Evolutionary conservation across 768 basidiomycete genomes (phyloP), one percentile per base, ranked within the genome.

Genomic region (Podaxis sp.): DNA sequence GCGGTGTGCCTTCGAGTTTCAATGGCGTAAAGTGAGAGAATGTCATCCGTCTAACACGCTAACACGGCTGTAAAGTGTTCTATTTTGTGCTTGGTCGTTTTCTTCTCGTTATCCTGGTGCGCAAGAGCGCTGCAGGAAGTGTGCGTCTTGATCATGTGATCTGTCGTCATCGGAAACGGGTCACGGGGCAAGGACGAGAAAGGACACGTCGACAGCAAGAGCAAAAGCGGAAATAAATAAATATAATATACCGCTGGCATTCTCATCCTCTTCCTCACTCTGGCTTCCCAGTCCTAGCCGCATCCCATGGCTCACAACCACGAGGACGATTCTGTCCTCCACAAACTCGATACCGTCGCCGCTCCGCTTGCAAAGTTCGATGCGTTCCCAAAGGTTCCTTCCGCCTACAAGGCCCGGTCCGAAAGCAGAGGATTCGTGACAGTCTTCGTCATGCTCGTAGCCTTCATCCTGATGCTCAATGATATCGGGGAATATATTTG

Each of bases 401-500:
- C 89, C 22, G 85, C 90, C 0, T 96, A 94, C 83, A 91, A 89
- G 72, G 72, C 87, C 29, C 86, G 89, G 60, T 90, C 91, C 8
- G 86, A 89, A 68, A 86, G 87, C 6, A 85, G 94, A 38, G 93
- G 94, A 11, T 85, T 94, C 73, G 80, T 93, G 75, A 94, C 93
- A 19, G 63, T 93, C 68, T 83, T 90, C 64, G 85, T 94, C 57
- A 74, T 79, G 6, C 66, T 89, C 49, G 65, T 93, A 50, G 86
- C 90, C 11, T 75, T 92, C 57, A 67, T 94, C 25, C 82, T 96
- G 19, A 82, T 95, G 60, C 80, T 94, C 64, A 96, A 96, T 67
- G 96, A 98, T 69, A 75, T 96, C 47, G 88, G 87, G 54, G 96
- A 98, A 71, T 98, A 85, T 70, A 76, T 98, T 37, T 98, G 92